These are phyloP conservation scores for Sporobolomyces roseus DNA, from an alignment of 768 basidiomycete genomes.

Conservation along the genomic window DNA sequence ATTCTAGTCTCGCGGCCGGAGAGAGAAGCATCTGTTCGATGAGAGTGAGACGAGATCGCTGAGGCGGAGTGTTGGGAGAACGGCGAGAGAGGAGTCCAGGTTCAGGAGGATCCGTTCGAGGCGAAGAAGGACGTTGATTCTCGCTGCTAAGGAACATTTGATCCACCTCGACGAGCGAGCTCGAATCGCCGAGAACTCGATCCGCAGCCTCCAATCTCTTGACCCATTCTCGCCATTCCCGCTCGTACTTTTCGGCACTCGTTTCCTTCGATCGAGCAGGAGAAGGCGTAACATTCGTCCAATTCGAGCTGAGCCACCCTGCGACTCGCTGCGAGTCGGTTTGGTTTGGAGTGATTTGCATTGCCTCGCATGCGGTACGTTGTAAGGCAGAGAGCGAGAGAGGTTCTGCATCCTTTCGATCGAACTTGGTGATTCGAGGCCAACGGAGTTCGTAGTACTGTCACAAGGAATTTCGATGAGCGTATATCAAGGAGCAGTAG, in stretches of 20 bases:
- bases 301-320: neutral
- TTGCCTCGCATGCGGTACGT: neutral
- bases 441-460: slow-evolving; percentile 81
- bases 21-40: no score
- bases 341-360: neutral
- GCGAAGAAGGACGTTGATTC: no score
- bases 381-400: slow-evolving; percentile 23
- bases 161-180: neutral
- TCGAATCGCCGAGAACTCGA: slow-evolving; percentile 1
- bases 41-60: no score
- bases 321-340: neutral
- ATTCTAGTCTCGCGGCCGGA: no score
- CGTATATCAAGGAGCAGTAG: neutral
- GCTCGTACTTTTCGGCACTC: neutral
- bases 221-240: slow-evolving; percentile 21
- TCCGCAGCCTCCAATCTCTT: slow-evolving; percentile 25
- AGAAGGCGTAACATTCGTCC: neutral
- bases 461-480: neutral
- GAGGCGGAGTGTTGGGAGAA: no score
- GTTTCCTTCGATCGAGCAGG: neutral
- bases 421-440: slow-evolving; percentile 67
- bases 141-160: no score
- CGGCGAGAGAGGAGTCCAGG: neutral
- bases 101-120: neutral
- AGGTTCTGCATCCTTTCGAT: slow-evolving; percentile 19